Conservation (phyloP, 106 monocot species). For the Apostasia shenzhenica region DNA sequence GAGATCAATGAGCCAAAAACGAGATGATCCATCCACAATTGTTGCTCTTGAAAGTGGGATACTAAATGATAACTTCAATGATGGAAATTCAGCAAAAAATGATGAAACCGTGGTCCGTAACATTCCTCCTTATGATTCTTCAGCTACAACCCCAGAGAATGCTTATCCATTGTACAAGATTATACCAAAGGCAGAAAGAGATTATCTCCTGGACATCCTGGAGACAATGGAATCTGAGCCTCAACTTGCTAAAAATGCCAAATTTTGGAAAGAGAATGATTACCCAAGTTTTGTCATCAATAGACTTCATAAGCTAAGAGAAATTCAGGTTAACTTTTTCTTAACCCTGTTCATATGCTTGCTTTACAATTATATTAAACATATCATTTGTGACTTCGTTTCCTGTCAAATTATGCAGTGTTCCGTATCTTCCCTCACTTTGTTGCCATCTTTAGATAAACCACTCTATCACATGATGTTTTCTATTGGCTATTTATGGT, state of each 20-base stretch:
- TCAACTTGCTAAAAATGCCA: constrained; percentile 9
- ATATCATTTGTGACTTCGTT: background rate
- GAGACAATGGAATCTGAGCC: constrained; percentile 27
- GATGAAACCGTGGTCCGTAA: constrained; percentile 16
- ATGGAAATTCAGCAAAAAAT: constrained; percentile 16
- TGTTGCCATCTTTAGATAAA: too few species aligned
- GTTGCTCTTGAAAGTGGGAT: constrained; percentile 19
- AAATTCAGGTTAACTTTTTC: constrained; percentile 42
- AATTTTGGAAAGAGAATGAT: constrained; percentile 31
- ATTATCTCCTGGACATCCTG: constrained; percentile 48
- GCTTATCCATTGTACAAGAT: constrained; percentile 65
- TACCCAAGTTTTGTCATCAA: constrained; percentile 81
- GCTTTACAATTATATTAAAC: background rate
- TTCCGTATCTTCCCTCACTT: too few species aligned
- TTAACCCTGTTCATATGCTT: background rate
- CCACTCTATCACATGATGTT: too few species aligned
- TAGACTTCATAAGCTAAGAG: constrained; percentile 42
- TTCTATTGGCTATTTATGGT: too few species aligned
- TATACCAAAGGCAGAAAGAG: constrained; percentile 43
- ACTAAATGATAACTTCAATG: constrained; percentile 14
- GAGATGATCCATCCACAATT: constrained; percentile 23
- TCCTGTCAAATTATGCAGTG: background rate
- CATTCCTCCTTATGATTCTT: constrained; percentile 66
- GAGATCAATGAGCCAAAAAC: constrained; percentile 24
- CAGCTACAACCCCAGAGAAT: constrained; percentile 47